A percentile compares a stretch with the other conserved stretches of the same genome.
Evolutionary conservation across 805 yeast species (phyloP).

Genomic region (Teunomyces gatunensis): DNA sequence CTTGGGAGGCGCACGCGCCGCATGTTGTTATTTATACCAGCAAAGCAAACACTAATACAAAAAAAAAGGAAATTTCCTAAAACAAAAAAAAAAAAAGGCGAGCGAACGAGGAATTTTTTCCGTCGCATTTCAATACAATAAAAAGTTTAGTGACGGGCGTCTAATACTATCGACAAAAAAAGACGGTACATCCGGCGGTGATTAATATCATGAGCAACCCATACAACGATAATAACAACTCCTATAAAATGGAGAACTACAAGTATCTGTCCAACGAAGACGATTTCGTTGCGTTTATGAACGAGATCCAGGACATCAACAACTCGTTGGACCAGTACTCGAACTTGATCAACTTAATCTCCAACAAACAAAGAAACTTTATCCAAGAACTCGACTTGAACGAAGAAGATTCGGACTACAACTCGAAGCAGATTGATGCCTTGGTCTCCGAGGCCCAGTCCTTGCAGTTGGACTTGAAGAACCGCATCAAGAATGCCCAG

Average conservation of each 20-base stretch:
- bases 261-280: slow-evolving; percentile 30
- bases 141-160: slow-evolving; percentile 3
- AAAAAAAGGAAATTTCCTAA: not conserved
- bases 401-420: slow-evolving; percentile 51
- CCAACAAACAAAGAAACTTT: slow-evolving; percentile 40
- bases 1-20: too few relatives aligned
- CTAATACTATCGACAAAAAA: not conserved
- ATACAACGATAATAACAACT: slow-evolving; percentile 15
- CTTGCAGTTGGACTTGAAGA: slow-evolving; percentile 71
- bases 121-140: not conserved
- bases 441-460: slow-evolving; percentile 75
- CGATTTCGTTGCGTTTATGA: slow-evolving; percentile 45
- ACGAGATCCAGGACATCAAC: slow-evolving; percentile 44
- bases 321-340: slow-evolving; percentile 41
- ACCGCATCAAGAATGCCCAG: slow-evolving; percentile 74
- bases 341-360: slow-evolving; percentile 35
- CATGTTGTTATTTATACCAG: not conserved
- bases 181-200: not conserved
- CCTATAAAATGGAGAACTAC: slow-evolving; percentile 26
- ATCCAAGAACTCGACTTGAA: slow-evolving; percentile 41
- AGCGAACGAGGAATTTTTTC: not conserved
- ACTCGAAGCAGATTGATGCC: slow-evolving; percentile 73
- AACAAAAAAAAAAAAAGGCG: not conserved
- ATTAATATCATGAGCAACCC: slow-evolving; percentile 34
- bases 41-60: not conserved